Evolutionary conservation across 2,329 filamentous ascomycete genomes (phyloP), one percentile per base, ranked within the genome.

Genomic region (Neobulgaria alba): DNA sequence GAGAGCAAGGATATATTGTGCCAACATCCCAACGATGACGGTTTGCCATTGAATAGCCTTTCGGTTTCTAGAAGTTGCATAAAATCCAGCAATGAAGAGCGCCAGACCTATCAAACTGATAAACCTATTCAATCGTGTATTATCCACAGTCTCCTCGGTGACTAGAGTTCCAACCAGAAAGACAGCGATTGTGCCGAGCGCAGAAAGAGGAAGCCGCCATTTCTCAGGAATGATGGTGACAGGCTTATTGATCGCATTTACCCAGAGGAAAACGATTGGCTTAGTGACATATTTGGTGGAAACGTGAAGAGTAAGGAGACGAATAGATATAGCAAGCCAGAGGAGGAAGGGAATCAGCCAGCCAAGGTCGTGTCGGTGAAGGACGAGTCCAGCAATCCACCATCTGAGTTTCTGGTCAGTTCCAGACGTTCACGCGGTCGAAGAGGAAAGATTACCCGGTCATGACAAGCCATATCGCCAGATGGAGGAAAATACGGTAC

Each of bases 321-420:
- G 82, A 37, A 92, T 67, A 9, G 75, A 77, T 53, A 93, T 79
- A 50, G 68, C 72, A 33, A 94, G 74, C 69, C 82, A 94, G 34
- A 95, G 59, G 37, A 94, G 69, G 63, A 93, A 92, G 0, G 88
- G 87, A 36, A 89, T 75, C 42, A 93, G 63, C 87, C 87, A 94
- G 56, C 85, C 86, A 63, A 69, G 71, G 56, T 87, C 77, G 44
- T 81, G 52, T 44, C 77, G 77, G 60, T 90, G 85, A 39, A 86
- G 67, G 44, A 88, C 68, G 35, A 90, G 66, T 40, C 79, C 76
- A 5, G 82, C 79, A 49, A 89, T 81, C 49, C 50, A 55, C 51
- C 49, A 53, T 9, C 49, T 53, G 30, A 33, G 36, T 20, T 10
- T 30, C 33, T 17, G 36, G 41, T 43, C 26, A 43, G 36, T 35